Base-by-base conservation (phyloP, 345 rosid genomes). In the Limnanthes douglasii region DNA sequence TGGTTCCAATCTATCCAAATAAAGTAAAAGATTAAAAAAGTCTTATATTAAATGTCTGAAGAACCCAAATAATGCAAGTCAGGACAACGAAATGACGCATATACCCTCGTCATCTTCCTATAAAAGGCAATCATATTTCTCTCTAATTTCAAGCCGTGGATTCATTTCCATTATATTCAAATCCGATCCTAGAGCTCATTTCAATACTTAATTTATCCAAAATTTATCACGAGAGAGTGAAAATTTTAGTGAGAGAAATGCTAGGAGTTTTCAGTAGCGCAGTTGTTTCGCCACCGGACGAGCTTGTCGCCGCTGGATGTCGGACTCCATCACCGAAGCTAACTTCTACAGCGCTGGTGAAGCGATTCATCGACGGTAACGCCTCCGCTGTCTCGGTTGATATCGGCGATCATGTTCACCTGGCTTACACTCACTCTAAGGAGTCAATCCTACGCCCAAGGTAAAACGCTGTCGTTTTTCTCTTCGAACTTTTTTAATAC, bases 301-400 rank as follows among this genome's bases (percentile, higher is more conserved):
- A 88, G 59, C 76, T 88, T 44, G 95, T 88, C 50, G 95, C 90
- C 0, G 97, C 97, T 19, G 97, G 97, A 13, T 50, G 78, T 61
- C 59, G 97, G 49, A 88, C 97, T 6, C 95, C 95, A 18, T 88
- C 97, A 2, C 97, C 95, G 20, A 83, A 88, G 58, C 76, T 48
- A 28, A 55, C 74, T 21, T 54, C 93, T 41, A 61, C 54, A 0
- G 63, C 76, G 32, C 62, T 88, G 23, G 42, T 88, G 43, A 70
- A 70, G 45, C 61, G 72, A 5, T 88, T 88, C 64, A 35, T 74
- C 11, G 70, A 59, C 25, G 49, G 65, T 48, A 66, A 69, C 48
- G 10, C 72, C 10, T 72, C 84, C 20, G 66, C 78, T 4, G 90
- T 88, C 24, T 65, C 95, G 11, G 44, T 79, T 4, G 83, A 64